These are phyloP conservation scores for Cyclotella atomus DNA, from an alignment of 108 stramenopile species.

Conservation along the genomic window DNA sequence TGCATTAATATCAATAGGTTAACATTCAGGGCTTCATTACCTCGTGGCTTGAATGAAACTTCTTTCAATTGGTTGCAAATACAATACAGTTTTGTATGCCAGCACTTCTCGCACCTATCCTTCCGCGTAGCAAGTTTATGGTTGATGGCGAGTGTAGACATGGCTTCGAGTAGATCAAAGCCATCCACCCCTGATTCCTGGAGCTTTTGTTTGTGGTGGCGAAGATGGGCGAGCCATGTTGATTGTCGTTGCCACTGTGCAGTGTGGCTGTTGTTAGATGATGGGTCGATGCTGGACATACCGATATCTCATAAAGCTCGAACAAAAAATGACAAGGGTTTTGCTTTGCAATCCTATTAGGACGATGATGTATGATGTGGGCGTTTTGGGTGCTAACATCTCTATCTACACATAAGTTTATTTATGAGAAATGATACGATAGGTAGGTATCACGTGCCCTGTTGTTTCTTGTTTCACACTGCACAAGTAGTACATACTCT, in stretches of 20 bases:
- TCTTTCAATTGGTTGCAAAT: conserved; percentile 14
- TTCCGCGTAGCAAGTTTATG: conserved; percentile 9
- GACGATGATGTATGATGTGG: no score
- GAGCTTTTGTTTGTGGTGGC: background rate
- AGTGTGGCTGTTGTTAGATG: no score
- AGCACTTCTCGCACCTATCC: conserved; percentile 26
- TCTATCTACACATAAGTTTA: no score
- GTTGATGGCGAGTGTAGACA: conserved; percentile 23
- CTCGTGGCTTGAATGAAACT: background rate
- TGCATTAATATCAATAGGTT: conserved; percentile 41
- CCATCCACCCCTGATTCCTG: conserved; percentile 19
- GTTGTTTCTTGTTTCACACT: no score
- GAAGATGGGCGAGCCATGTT: background rate
- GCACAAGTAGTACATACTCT: no score
- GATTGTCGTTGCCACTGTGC: background rate
- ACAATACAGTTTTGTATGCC: conserved; percentile 26
- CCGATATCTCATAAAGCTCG: no score
- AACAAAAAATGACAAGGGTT: no score
- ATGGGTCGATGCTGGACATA: no score
- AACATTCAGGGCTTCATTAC: background rate
- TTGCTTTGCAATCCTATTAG: no score
- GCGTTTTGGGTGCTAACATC: no score
- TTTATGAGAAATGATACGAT: no score
- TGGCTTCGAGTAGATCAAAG: conserved; percentile 33
- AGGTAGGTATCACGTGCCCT: no score